phyloP scores from a whole-genome alignment of 2,329 filamentous ascomycete genomes.

The Talaromyces sp. region DNA sequence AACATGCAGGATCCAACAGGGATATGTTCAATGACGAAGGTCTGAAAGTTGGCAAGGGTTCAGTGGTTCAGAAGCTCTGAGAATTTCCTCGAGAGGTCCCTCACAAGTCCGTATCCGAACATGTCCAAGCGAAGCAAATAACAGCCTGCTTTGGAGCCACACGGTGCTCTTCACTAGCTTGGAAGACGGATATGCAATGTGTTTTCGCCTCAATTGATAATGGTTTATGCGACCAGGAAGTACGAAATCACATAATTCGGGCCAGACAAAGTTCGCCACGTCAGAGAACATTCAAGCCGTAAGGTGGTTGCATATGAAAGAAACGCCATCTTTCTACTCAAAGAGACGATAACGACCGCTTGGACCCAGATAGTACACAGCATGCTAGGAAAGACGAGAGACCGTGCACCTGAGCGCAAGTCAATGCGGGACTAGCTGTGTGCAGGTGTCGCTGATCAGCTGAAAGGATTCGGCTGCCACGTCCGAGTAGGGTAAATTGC shows the following conservation, averaged over 20 bases:
- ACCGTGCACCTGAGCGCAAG: slow-evolving; percentile 32
- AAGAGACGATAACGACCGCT: slow-evolving; percentile 27
- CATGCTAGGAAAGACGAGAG: slow-evolving; percentile 26
- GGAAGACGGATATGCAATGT: background rate
- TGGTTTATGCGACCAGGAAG: slow-evolving; percentile 18
- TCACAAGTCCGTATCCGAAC: background rate
- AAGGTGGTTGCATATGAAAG: slow-evolving; percentile 33
- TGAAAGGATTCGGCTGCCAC: slow-evolving; percentile 29
- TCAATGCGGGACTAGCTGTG: slow-evolving; percentile 32
- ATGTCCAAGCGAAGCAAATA: background rate
- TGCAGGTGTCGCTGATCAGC: slow-evolving; percentile 38
- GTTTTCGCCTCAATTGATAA: slow-evolving; percentile 18
- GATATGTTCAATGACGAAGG: slow-evolving; percentile 8
- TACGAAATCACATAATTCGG: slow-evolving; percentile 16
- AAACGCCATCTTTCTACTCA: slow-evolving; percentile 27
- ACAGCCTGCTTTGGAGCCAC: background rate
- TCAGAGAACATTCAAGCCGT: slow-evolving; percentile 33
- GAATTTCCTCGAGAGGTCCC: background rate
- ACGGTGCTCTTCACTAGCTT: background rate
- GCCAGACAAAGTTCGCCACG: slow-evolving; percentile 34
- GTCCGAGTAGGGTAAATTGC: slow-evolving; percentile 13
- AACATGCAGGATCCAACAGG: slow-evolving; percentile 6
- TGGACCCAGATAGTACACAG: slow-evolving; percentile 21
- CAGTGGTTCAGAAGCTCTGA: background rate
- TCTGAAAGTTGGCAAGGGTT: background rate